Percentiles rank a stretch among this genome's conserved stretches.
Evolutionary conservation across 345 rosid genomes (phyloP).

Genomic region (Turnera subulata): DNA sequence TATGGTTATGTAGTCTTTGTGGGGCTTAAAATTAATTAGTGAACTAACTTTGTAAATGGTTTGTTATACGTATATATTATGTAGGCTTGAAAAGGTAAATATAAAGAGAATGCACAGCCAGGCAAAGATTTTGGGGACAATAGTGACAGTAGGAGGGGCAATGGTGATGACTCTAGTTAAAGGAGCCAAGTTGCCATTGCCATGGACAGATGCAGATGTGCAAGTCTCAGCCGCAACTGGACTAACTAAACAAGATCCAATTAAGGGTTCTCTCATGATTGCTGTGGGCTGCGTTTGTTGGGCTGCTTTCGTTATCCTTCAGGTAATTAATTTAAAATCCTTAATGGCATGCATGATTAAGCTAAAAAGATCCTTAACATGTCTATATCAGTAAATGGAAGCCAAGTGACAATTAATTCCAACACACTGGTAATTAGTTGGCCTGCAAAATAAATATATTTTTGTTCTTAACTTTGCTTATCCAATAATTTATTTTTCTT

Average conservation of each 20-base stretch:
- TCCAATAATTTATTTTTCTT: too few relatives aligned
- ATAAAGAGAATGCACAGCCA: conserved; percentile 53
- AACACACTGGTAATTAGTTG: too few relatives aligned
- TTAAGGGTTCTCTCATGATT: conserved; percentile 55
- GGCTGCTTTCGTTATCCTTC: conserved; percentile 62
- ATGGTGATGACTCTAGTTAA: conserved; percentile 73
- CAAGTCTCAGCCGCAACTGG: conserved; percentile 15
- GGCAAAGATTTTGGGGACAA: conserved; percentile 81
- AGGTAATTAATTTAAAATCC: conserved; percentile 33
- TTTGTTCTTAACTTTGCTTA: too few relatives aligned
- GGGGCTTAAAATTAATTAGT: too few relatives aligned
- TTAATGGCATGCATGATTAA: too few relatives aligned
- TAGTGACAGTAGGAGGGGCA: conserved; percentile 87
- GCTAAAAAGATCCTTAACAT: too few relatives aligned
- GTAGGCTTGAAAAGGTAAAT: conserved; percentile 71
- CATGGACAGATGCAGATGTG: conserved; percentile 52
- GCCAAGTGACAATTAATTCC: too few relatives aligned
- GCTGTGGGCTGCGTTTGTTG: conserved; percentile 48
- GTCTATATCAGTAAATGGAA: too few relatives aligned
- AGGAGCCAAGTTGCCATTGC: conserved; percentile 55
- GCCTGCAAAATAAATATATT: too few relatives aligned
- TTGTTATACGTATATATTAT: neutral
- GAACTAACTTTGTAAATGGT: neutral
- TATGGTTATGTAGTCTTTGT: too few relatives aligned
- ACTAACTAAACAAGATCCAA: conserved; percentile 38